Base-by-base conservation (phyloP, 2,329 filamentous ascomycete genomes). In the Lecanicillium sp. region DNA sequence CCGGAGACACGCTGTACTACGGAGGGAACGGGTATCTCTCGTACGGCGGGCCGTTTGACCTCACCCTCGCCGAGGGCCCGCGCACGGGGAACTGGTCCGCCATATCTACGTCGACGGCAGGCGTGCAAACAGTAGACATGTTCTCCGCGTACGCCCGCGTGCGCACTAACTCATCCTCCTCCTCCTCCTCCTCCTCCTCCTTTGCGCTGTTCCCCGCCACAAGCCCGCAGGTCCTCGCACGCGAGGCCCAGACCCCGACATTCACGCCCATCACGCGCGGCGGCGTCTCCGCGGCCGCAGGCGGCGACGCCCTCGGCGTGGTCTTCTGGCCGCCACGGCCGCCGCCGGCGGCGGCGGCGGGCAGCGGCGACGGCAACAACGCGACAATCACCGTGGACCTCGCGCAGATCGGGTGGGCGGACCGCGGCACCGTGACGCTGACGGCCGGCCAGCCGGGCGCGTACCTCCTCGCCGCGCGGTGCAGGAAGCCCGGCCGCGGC, bases 311-410 rank as follows among this genome's bases (percentile, higher is more conserved):
- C 12, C 40, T 57, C 15, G 51, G 53, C 20, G 41, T 57, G 10
- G 55, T 56, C 2, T 59, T 58, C 20, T 59, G 57, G 57, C 55
- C 55, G 4, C n/a, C n/a, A n/a, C n/a, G n/a, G n/a, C n/a, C n/a
- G n/a, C n/a, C n/a, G n/a, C n/a, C n/a, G n/a, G n/a, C n/a, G n/a
- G n/a, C n/a, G n/a, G n/a, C n/a, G n/a, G n/a, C n/a, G n/a, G n/a
- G n/a, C n/a, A n/a, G n/a, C n/a, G n/a, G n/a, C n/a, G n/a, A n/a
- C n/a, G 53, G 49, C n/a, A 51, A 52, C 29, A 32, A 29, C 9
- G 38, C 46, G 12, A 49, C 48, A 38, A 51, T 59, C 23, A 50
- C 26, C 20, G 40, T 58, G 2, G 44, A 49, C 24, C 29, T 58
- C 7, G 36, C 21, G 6, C 45, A 41, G 1, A 45, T 57, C 4